These are phyloP conservation scores for Phytopythium boreale DNA, from an alignment of 352 stramenopile genomes.

Conservation along the genomic window DNA sequence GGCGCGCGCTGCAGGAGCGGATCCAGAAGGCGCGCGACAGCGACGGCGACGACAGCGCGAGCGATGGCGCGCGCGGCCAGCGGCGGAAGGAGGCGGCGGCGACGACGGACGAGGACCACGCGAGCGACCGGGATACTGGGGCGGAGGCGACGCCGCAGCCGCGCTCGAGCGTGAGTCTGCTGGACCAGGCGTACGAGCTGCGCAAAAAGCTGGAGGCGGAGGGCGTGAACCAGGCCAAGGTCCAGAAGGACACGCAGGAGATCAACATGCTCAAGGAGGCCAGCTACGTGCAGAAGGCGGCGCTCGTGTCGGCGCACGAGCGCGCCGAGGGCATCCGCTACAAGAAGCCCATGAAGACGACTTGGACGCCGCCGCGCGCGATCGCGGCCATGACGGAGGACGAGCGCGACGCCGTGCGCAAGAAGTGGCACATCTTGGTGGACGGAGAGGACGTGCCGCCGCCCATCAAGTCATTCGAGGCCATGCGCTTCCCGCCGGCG, in stretches of 20 bases:
- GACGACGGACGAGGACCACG: constrained; percentile 10
- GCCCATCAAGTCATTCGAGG: constrained; percentile 96
- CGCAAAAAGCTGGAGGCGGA: constrained; percentile 70
- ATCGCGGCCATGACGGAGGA: constrained; percentile 87
- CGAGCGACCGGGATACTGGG: constrained; percentile 3
- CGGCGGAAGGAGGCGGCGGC: constrained; percentile 5
- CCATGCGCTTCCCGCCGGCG: constrained; percentile 96
- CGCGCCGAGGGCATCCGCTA: constrained; percentile 92
- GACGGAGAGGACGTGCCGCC: constrained; percentile 95
- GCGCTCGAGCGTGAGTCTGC: constrained; percentile 68
- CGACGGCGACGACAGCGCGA: constrained; percentile 22
- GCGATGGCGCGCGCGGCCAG: constrained; percentile 8
- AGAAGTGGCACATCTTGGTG: constrained; percentile 98
- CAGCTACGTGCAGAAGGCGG: constrained; percentile 95
- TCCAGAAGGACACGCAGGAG: constrained; percentile 85
- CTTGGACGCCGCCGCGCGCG: constrained; percentile 88
- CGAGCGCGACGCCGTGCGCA: constrained; percentile 89
- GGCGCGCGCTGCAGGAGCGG: constrained; percentile 48
- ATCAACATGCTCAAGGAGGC: constrained; percentile 94
- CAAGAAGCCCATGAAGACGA: constrained; percentile 86
- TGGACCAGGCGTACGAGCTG: constrained; percentile 85
- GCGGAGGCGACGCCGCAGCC: constrained; percentile 15
- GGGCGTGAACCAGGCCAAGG: constrained; percentile 77
- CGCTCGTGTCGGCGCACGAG: constrained; percentile 92
- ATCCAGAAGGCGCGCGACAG: constrained; percentile 35